Base-by-base conservation (phyloP, 1,284 basidiomycete species). In the Hemileia vastatrix region DNA sequence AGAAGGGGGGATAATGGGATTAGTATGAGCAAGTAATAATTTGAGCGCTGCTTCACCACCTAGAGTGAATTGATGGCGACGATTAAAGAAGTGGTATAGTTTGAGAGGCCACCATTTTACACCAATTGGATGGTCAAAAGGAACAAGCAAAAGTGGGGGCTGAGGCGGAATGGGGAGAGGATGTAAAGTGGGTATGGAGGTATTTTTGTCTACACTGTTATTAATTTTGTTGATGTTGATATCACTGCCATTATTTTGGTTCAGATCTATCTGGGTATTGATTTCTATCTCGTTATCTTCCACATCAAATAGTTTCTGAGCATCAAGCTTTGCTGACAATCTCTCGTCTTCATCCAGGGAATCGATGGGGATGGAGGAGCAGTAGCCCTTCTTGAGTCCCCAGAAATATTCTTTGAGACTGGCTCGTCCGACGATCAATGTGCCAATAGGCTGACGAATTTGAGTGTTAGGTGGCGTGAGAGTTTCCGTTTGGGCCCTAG, bases 321-420 rank as follows among this genome's bases (percentile, higher is more conserved):
- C 60, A 32, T 63, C 54, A 43, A 63, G 44, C 23, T 49, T 21
- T 23, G 24, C 48, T 9, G 60, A 32, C 32, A 63, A 50, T 24
- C 60, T 27, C 51, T 63, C 60, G 47, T 76, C 74, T 5, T 68
- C 62, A 33, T 69, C 66, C 24, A 70, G 33, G 40, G 68, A 67
- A 47, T 71, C 68, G 43, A 68, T 60, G 1, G 74, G 73, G 36
- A 63, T 50, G 4, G 31, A 32, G 6, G 68, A 68, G 18, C 65
- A 67, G 72, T 74, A 76, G 15, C 75, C 75, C 23, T 70, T 54
- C 50, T 71, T 68, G 47, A 76, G 62, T 15, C 70, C 75, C 73
- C 72, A 75, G 2, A 72, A 68, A 68, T 71, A 76, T 59, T 76
- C 75, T 57, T 76, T 76, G 43, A 71, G 67, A 1, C 73, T 72